Evolutionary conservation across 208 protist genomes (phyloP).

Genomic region (Trypanosoma grayi): DNA sequence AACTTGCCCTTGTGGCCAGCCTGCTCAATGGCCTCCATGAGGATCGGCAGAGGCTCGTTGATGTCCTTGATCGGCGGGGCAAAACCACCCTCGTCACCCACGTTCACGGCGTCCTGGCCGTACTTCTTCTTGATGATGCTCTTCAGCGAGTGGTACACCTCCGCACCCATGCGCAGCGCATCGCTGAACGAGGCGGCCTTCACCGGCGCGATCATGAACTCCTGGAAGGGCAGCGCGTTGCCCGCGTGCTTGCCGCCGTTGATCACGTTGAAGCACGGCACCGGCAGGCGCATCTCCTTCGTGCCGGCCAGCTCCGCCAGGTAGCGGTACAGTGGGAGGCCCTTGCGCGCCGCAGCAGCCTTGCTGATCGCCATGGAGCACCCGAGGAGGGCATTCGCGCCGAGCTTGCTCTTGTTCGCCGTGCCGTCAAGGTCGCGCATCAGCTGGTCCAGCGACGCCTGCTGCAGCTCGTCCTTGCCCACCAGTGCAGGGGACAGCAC

Average conservation of each 20-base stretch:
- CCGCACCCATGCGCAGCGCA: slow-evolving; percentile 94
- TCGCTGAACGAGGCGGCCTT: slow-evolving; percentile 95
- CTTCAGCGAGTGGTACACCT: slow-evolving; percentile 99
- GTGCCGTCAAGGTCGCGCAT: slow-evolving; percentile 97
- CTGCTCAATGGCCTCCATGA: slow-evolving; percentile 96
- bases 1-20: slow-evolving; percentile 95
- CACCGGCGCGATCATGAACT: slow-evolving; percentile 99
- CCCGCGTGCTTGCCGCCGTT: slow-evolving; percentile 99
- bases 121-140: slow-evolving; percentile 96
- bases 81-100: slow-evolving; percentile 99
- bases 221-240: slow-evolving; percentile 94
- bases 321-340: slow-evolving; percentile 96
- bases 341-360: slow-evolving; percentile 90
- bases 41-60: slow-evolving; percentile 96
- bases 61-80: slow-evolving; percentile 94
- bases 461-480: slow-evolving; percentile 91
- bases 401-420: slow-evolving; percentile 95
- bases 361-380: slow-evolving; percentile 97
- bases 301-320: slow-evolving; percentile 93
- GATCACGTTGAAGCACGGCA: slow-evolving; percentile 99
- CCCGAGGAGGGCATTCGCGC: slow-evolving; percentile 98
- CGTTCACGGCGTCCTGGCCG: slow-evolving; percentile 93
- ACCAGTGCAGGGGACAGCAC: slow-evolving; percentile 92
- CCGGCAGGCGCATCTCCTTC: slow-evolving; percentile 81
- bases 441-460: slow-evolving; percentile 92